A percentile compares a stretch with the other conserved stretches of the same genome.
Evolutionary conservation across 495 filamentous ascomycete genomes (phyloP).

Genomic region (Hapsidospora chrysogenum): DNA sequence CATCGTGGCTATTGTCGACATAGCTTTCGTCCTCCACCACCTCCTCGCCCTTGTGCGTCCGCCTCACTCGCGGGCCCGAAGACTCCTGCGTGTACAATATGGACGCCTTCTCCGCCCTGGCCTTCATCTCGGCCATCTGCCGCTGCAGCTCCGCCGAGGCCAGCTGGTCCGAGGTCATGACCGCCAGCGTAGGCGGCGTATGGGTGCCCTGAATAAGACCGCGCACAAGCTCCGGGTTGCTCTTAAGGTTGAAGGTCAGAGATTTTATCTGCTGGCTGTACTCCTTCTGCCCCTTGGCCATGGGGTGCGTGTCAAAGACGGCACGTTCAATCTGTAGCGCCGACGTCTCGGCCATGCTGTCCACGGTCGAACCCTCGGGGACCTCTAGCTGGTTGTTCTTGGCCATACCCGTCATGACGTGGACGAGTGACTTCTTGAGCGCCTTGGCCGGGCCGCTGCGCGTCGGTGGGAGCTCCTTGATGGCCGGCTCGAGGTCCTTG

Average conservation of each 20-base stretch:
- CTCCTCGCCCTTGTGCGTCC: conserved; percentile 93
- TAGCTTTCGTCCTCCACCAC: conserved; percentile 51
- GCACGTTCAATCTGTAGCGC: conserved; percentile 57
- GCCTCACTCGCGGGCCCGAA: conserved; percentile 56
- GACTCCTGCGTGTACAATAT: conserved; percentile 63
- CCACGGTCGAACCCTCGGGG: conserved; percentile 17
- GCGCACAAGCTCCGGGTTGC: conserved; percentile 61
- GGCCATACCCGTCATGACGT: conserved; percentile 21
- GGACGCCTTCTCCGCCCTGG: conserved; percentile 65
- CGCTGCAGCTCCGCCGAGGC: conserved; percentile 78
- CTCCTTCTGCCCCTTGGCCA: conserved; percentile 11
- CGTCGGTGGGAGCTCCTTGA: conserved; percentile 21
- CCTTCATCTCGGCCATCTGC: conserved; percentile 54
- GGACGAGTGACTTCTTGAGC: conserved; percentile 23
- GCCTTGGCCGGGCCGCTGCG: conserved; percentile 25
- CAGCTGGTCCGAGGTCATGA: conserved; percentile 78
- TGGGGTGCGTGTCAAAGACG: conserved; percentile 26
- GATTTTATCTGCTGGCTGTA: conserved; percentile 31
- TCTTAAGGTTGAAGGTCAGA: conserved; percentile 69
- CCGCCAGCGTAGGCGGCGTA: conserved; percentile 52
- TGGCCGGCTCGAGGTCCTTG: conserved; percentile 17
- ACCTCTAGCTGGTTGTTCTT: conserved; percentile 21
- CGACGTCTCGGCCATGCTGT: conserved; percentile 22
- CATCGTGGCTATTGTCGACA: conserved; percentile 3
- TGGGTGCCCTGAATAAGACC: conserved; percentile 55